Conservation (phyloP, 2,329 filamentous ascomycete genomes). For the Venturiaceae sp. region DNA sequence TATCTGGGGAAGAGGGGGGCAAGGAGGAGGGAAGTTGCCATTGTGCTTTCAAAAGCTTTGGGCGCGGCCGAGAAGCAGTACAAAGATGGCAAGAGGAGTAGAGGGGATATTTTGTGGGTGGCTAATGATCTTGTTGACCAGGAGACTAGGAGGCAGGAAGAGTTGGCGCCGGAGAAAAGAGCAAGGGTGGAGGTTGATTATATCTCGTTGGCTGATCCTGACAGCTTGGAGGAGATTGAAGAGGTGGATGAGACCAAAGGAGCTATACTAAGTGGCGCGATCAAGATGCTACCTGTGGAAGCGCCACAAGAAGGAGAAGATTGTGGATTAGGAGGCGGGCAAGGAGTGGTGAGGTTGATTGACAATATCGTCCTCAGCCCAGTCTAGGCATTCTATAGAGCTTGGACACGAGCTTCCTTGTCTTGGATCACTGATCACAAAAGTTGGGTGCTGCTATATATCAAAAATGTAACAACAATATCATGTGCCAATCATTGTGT, state of each 20-base stretch:
- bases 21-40: slow-evolving; percentile 60
- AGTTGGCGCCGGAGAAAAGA: slow-evolving; percentile 48
- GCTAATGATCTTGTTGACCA: slow-evolving; percentile 52
- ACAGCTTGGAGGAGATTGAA: slow-evolving; percentile 70
- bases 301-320: slow-evolving; percentile 61
- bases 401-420: no score
- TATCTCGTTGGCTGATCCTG: slow-evolving; percentile 78
- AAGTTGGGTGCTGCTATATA: no score
- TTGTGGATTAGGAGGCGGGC: slow-evolving; percentile 57
- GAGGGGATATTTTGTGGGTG: slow-evolving; percentile 61
- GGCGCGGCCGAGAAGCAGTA: slow-evolving; percentile 62
- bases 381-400: background rate
- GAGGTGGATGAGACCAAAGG: slow-evolving; percentile 59
- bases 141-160: slow-evolving; percentile 51
- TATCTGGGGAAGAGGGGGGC: slow-evolving; percentile 57
- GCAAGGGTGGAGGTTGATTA: slow-evolving; percentile 81
- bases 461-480: no score
- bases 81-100: slow-evolving; percentile 38
- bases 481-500: no score
- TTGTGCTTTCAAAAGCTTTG: slow-evolving; percentile 62
- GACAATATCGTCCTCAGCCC: slow-evolving; percentile 69
- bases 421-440: no score
- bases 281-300: slow-evolving; percentile 82
- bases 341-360: slow-evolving; percentile 75
- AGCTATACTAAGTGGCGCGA: slow-evolving; percentile 78